Evolutionary conservation across 495 filamentous ascomycete species (phyloP).

Genomic region (Penicillium tannophilum): DNA sequence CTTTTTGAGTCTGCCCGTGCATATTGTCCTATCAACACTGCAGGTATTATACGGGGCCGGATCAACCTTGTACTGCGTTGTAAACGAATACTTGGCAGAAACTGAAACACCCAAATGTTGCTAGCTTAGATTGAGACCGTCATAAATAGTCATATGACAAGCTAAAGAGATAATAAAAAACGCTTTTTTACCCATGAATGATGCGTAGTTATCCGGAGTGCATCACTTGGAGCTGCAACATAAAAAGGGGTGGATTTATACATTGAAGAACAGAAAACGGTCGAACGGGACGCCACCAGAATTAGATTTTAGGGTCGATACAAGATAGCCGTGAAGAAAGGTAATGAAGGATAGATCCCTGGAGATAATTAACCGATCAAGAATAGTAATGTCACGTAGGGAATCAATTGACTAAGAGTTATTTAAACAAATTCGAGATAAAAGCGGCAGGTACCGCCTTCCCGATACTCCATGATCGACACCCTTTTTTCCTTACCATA

Average conservation of each 20-base stretch:
- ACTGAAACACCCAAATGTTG: not conserved
- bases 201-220: not conserved
- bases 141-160: not conserved
- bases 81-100: conserved; percentile 1
- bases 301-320: not conserved
- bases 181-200: not conserved
- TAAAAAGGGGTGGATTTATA: not conserved
- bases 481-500: conserved; percentile 20
- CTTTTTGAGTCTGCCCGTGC: conserved; percentile 6
- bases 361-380: too few species aligned
- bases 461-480: conserved; percentile 29
- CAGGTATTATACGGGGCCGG: not conserved
- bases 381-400: not conserved
- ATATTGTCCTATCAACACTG: conserved; percentile 1
- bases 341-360: not conserved
- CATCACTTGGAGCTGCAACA: not conserved
- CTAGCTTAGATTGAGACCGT: not conserved
- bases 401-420: not conserved
- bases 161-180: not conserved
- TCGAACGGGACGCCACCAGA: not conserved
- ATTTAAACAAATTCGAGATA: not conserved
- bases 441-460: conserved; percentile 25
- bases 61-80: not conserved
- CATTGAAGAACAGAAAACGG: not conserved
- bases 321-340: not conserved